Evolutionary conservation across 176 grass and related monocot species (phyloP).

Genomic region (Carex myosuroides): DNA sequence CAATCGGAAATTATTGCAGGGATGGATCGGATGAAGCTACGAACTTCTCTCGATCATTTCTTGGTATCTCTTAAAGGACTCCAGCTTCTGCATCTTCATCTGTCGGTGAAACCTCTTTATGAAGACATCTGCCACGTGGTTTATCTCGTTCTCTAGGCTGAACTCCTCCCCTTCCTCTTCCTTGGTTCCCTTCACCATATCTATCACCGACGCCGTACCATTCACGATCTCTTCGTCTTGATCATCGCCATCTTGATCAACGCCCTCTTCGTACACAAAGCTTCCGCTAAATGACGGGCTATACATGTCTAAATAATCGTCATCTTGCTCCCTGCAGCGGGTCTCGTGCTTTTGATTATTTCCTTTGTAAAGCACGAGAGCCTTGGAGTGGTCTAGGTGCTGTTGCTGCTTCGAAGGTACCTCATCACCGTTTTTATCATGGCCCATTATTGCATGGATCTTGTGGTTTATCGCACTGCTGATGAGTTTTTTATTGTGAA

Average conservation of each 20-base stretch:
- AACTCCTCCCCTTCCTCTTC: conserved; percentile 54
- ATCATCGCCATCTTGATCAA: conserved; percentile 21
- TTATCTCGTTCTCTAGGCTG: conserved; percentile 79
- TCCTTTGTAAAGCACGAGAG: conserved; percentile 43
- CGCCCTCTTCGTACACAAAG: conserved; percentile 49
- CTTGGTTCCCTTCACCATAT: conserved; percentile 61
- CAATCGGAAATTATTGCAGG: not conserved
- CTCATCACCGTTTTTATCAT: conserved; percentile 1
- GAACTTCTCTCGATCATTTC: conserved; percentile 67
- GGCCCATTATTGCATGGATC: conserved; percentile 81
- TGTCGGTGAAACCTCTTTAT: conserved; percentile 74
- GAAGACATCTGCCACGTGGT: conserved; percentile 84
- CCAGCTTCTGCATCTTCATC: conserved; percentile 91
- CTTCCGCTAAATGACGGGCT: conserved; percentile 6
- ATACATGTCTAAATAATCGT: not conserved
- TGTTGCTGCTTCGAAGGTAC: not conserved
- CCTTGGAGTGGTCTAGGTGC: conserved; percentile 23
- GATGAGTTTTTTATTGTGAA: conserved; percentile 67
- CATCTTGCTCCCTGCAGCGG: not conserved
- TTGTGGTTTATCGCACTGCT: conserved; percentile 69
- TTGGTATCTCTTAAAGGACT: conserved; percentile 86
- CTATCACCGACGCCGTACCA: conserved; percentile 67
- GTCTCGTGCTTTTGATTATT: not conserved
- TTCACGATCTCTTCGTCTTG: conserved; percentile 51
- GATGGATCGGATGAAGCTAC: not conserved